These are phyloP conservation scores for Hortiboletus flavorubellus DNA, from an alignment of 768 basidiomycete genomes.

Conservation along the genomic window DNA sequence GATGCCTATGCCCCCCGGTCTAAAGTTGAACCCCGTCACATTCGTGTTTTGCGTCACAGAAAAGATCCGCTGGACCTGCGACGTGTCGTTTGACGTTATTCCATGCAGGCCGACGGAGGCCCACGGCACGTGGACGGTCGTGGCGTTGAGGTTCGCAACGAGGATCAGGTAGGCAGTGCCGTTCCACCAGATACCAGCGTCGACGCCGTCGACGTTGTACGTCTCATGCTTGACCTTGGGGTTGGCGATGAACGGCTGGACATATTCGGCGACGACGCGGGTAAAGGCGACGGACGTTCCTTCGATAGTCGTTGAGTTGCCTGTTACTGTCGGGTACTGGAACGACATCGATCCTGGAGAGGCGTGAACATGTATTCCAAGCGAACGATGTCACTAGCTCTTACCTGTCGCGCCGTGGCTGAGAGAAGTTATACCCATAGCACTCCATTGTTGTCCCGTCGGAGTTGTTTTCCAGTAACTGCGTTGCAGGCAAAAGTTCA, in stretches of 20 bases:
- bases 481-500: neutral
- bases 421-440: slow-evolving; percentile 24
- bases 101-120: slow-evolving; percentile 11
- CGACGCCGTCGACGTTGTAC: slow-evolving; percentile 21
- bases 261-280: neutral
- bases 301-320: slow-evolving; percentile 23
- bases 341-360: slow-evolving; percentile 27
- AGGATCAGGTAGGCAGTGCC: slow-evolving; percentile 24
- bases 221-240: slow-evolving; percentile 1
- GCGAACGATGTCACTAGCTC: neutral
- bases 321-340: slow-evolving; percentile 24
- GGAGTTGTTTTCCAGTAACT: slow-evolving; percentile 33
- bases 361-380: neutral
- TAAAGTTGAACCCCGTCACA: slow-evolving; percentile 19
- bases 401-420: slow-evolving; percentile 27
- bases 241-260: slow-evolving; percentile 25
- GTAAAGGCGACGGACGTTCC: slow-evolving; percentile 13
- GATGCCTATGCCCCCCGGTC: slow-evolving; percentile 19
- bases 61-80: slow-evolving; percentile 17
- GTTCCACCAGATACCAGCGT: slow-evolving; percentile 22
- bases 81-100: slow-evolving; percentile 13
- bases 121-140: slow-evolving; percentile 15
- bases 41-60: slow-evolving; percentile 14
- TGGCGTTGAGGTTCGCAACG: slow-evolving; percentile 9
- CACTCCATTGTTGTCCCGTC: slow-evolving; percentile 26